Conservation (phyloP, 2,329 filamentous ascomycete genomes). For the Mollisia scopiformis region DNA sequence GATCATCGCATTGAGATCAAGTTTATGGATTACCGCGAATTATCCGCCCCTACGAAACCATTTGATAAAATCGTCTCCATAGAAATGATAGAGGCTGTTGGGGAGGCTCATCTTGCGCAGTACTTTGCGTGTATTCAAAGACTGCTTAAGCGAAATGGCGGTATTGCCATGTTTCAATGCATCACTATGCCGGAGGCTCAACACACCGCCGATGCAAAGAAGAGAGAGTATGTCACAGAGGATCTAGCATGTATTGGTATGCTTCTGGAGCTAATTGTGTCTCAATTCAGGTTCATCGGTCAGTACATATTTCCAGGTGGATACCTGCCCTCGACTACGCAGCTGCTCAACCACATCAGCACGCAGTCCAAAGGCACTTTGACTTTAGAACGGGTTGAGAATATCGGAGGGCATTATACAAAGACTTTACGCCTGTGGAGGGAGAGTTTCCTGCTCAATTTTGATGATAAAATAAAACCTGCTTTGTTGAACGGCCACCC, state of each 20-base stretch:
- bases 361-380: background rate
- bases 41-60: background rate
- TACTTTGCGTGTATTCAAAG: background rate
- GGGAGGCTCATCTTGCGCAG: background rate
- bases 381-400: background rate
- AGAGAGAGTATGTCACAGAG: background rate
- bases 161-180: constrained; percentile 4
- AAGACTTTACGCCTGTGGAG: constrained; percentile 2
- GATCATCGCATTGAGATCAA: background rate
- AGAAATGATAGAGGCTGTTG: constrained; percentile 2
- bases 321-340: background rate
- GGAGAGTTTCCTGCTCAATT: background rate
- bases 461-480: background rate
- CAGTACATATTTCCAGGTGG: constrained; percentile 3
- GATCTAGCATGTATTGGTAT: background rate
- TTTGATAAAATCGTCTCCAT: constrained; percentile 1
- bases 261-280: background rate
- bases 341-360: background rate
- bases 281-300: background rate
- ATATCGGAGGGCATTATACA: background rate
- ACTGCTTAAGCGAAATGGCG: background rate
- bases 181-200: constrained; percentile 2
- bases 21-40: background rate
- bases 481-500: background rate
- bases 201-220: background rate